Evolutionary conservation across 805 yeast genomes (phyloP), one percentile per base, ranked within the genome.

Genomic region (Pichia rugopelliculosa): DNA sequence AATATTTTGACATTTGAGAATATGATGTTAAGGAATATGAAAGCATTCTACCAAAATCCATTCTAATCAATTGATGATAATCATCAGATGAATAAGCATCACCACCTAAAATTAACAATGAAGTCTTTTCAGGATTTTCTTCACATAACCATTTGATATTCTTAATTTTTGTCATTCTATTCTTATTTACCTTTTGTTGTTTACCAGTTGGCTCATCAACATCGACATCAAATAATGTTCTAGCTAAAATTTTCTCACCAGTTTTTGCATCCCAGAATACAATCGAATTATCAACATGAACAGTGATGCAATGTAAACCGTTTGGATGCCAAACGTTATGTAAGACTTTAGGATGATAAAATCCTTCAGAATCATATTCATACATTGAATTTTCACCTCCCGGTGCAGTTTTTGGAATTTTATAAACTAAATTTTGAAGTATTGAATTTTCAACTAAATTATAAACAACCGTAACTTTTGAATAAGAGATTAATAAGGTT

Each of bases 221-320:
- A 46, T 79, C 76, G 3, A 79, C 70, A 44, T 86, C 95, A 51
- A 75, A 75, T 5, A 84, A 51, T 1, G 86, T 75, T 55, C 97
- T 75, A 1, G 96, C 93, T 46, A 81, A 81, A 13, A 93, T 69
- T 39, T 80, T 66, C 15, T 78, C 77, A 0, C 95, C 96, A 34
- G 81, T 81, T 27, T 80, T 74, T 1, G 87, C 84, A 64, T 93
- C 99, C 97, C 98, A 93, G 59, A 93, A 93, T 1, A 80, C 96
- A 34, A 93, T 58, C 0, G 95, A 77, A 46, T 91, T 91, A 59
- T 90, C 96, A 21, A 71, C 80, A 63, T 91, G 95, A 2, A 80
- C 75, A 0, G 96, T 82, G 20, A 86, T 74, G 3, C 87, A 67
- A 60, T 90, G 95, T 40, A 89, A 74, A 0, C 98, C 96, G 59